phyloP scores from a whole-genome alignment of 495 filamentous ascomycete species.

The Jackrogersella minutella region DNA sequence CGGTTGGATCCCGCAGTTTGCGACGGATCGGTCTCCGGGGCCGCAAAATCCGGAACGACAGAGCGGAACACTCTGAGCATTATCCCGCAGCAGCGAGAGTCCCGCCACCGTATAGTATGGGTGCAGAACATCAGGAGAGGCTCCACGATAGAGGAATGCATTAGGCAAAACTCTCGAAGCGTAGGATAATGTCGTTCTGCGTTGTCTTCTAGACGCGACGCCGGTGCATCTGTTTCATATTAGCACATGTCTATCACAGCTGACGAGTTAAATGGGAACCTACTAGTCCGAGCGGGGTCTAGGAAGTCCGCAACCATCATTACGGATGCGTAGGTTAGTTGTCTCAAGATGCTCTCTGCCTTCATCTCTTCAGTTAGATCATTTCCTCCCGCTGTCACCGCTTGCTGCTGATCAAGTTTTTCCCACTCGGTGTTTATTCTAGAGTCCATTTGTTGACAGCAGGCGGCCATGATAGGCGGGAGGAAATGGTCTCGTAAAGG shows the following conservation, averaged over 20 bases:
- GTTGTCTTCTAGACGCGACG: background rate
- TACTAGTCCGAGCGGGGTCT: conserved; percentile 71
- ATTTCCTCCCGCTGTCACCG: conserved; percentile 63
- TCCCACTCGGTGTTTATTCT: conserved; percentile 92
- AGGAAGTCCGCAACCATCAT: conserved; percentile 88
- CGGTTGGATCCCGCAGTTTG: conserved; percentile 3
- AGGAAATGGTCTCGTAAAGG: conserved; percentile 80
- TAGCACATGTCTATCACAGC: background rate
- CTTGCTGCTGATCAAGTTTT: conserved; percentile 65
- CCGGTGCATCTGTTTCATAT: conserved; percentile 19
- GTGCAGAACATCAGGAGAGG: conserved; percentile 90
- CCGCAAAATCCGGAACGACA: conserved; percentile 80
- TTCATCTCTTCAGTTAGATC: conserved; percentile 96
- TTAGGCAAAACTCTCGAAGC: conserved; percentile 81
- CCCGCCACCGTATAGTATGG: conserved; percentile 88
- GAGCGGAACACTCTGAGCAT: conserved; percentile 85
- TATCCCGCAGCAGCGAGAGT: conserved; percentile 85
- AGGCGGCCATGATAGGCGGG: conserved; percentile 80
- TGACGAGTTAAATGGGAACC: conserved; percentile 38
- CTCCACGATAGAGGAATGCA: conserved; percentile 79
- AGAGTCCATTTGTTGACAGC: conserved; percentile 84
- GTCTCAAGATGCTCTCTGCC: conserved; percentile 93
- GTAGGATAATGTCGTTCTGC: conserved; percentile 54
- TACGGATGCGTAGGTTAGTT: conserved; percentile 89
- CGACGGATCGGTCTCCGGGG: conserved; percentile 24